Conservation (phyloP, 2,329 filamentous ascomycete species). For the Scytalidium sp. region DNA sequence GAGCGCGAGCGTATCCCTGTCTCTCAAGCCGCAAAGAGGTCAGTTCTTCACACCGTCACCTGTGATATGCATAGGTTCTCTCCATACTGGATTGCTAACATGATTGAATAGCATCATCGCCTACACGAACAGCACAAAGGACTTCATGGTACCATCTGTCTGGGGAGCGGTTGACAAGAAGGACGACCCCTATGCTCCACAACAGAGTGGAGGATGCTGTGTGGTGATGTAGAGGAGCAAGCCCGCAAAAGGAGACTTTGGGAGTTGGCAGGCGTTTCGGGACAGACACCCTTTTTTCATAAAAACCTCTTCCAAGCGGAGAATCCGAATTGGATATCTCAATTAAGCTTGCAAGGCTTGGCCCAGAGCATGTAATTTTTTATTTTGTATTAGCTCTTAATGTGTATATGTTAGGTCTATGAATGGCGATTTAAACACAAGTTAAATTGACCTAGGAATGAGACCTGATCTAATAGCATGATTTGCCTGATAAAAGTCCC, state of each 20-base stretch:
- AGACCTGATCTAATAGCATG: not conserved
- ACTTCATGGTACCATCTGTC: conserved; percentile 97
- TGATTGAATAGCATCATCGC: conserved; percentile 73
- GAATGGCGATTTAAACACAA: not conserved
- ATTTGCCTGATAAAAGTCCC: not conserved
- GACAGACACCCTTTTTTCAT: not conserved
- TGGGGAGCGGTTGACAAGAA: conserved; percentile 94
- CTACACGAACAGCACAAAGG: conserved; percentile 96
- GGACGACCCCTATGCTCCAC: conserved; percentile 97
- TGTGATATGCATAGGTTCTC: too few relatives aligned
- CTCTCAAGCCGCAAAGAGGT: conserved; percentile 88
- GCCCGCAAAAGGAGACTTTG: conserved; percentile 7
- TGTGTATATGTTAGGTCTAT: not conserved
- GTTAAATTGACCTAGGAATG: too few relatives aligned
- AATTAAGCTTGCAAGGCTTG: not conserved
- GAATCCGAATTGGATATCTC: not conserved
- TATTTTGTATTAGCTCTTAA: not conserved
- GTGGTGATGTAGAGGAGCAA: conserved; percentile 72
- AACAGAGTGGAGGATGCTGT: conserved; percentile 91
- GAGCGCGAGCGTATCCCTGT: conserved; percentile 94
- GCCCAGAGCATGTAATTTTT: not conserved
- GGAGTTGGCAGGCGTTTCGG: conserved; percentile 17
- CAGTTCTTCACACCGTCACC: conserved; percentile 31
- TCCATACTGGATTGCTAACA: conserved; percentile 6
- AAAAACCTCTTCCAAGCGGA: not conserved